Conservation (phyloP, 306 rosid species). For the Potentilla sterilis region DNA sequence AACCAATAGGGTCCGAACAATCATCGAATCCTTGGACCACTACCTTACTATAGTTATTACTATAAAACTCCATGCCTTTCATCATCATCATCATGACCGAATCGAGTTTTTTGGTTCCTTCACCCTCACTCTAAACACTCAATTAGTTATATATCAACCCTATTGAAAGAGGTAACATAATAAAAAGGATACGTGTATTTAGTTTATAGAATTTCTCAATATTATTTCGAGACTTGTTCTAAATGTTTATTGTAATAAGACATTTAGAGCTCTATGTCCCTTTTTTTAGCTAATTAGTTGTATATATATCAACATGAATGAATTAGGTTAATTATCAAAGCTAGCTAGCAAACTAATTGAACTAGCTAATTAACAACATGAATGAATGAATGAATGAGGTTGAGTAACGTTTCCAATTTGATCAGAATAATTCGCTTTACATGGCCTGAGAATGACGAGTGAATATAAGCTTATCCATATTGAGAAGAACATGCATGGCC, state of each 20-base stretch:
- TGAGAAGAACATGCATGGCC: slow-evolving; percentile 6
- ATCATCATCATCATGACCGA: background rate
- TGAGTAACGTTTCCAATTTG: background rate
- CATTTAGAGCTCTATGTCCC: no score
- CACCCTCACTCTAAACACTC: background rate
- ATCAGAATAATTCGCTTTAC: background rate
- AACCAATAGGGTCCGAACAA: slow-evolving; percentile 4
- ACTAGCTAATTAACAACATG: background rate
- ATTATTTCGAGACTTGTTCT: no score
- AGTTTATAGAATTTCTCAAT: no score
- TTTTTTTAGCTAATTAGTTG: no score
- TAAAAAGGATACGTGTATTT: no score
- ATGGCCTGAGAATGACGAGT: background rate
- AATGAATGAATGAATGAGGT: background rate
- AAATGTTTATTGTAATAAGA: no score
- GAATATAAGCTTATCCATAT: slow-evolving; percentile 30
- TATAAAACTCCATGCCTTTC: slow-evolving; percentile 5
- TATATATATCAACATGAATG: no score
- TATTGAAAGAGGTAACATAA: no score
- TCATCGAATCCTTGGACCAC: slow-evolving; percentile 13
- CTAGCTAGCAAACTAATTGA: background rate
- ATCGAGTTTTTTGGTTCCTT: background rate
- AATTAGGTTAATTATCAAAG: background rate
- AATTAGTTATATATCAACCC: no score
- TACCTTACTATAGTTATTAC: background rate